Evolutionary conservation across 176 grass and related monocot genomes (phyloP).

Genomic region (Phyllostachys edulis): DNA sequence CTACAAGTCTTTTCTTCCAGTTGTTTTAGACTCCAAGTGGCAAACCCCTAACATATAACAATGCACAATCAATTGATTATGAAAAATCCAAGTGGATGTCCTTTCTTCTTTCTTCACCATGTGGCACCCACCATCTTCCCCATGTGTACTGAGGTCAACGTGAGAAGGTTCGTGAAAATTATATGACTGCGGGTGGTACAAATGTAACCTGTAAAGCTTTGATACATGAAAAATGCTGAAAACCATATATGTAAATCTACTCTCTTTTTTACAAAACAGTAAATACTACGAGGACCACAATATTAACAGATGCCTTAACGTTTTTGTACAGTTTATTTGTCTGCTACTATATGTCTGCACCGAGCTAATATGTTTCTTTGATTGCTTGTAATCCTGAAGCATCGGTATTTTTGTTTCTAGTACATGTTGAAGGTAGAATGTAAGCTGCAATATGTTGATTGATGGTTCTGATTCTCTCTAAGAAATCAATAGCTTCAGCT

Average conservation of each 20-base stretch:
- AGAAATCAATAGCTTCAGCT: no score
- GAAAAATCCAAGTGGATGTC: constrained; percentile 16
- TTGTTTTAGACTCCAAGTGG: constrained; percentile 54
- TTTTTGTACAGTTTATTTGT: neutral
- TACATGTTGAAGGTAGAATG: neutral
- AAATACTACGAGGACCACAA: constrained; percentile 17
- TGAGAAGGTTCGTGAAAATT: constrained; percentile 22
- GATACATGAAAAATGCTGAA: constrained; percentile 23
- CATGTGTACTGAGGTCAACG: constrained; percentile 2
- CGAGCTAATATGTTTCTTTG: neutral
- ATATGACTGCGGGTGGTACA: constrained; percentile 23
- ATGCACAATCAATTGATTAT: constrained; percentile 26
- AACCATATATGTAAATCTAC: constrained; percentile 19
- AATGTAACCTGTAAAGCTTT: constrained; percentile 47
- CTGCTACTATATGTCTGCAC: neutral
- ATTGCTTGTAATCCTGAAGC: neutral
- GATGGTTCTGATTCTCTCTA: neutral
- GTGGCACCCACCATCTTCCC: neutral
- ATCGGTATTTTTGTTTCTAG: neutral
- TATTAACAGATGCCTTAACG: neutral
- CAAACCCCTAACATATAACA: constrained; percentile 43
- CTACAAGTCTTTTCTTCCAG: constrained; percentile 90
- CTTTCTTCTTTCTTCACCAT: neutral
- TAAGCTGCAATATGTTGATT: neutral
- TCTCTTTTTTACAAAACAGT: constrained; percentile 13